Base-by-base conservation (phyloP, 2,329 filamentous ascomycete species). In the Trichoderma citrinoviride region DNA sequence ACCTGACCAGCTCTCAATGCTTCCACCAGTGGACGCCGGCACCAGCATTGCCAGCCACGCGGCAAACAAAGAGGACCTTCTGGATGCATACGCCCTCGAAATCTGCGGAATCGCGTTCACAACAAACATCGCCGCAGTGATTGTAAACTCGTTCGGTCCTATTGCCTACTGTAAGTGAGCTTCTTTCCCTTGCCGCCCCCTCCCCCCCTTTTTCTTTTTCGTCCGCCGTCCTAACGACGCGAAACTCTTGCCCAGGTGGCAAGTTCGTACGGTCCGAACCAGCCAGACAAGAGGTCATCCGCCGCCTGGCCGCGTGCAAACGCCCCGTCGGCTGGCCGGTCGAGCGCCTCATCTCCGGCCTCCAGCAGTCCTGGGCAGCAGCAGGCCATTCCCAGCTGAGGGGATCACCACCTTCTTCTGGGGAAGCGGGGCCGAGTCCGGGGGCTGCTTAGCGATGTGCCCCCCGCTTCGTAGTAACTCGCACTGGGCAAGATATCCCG, bases 61-160 rank as follows among this genome's bases (percentile, higher is more conserved):
- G 15, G 12, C 65, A 12, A 40, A 43, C 27, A 23, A 69, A 56
- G 68, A 70, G 6, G 69, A 74, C 1, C 61, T 78, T 1, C 68
- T 80, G 1, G 75, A 79, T 12, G 57, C 64, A 0, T 71, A 76
- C 15, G 78, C 79, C 0, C 67, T 75, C 0, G 73, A 78, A 2
- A 73, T 82, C 2, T 82, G 79, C 61, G 79, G 79, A 1, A 73
- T 81, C 14, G 77, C 80, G 0, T 80, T 82, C 53, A 80, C 80
- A 0, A 73, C 77, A n/a, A 77, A 77, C 6, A 77, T 73, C 5
- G 72, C 77, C 0, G 69, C 80, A 0, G 79, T 82, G 2, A 71
- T 81, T 5, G 78, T 83, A 4, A 83, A 83, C 65, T 74, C 79
- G 3, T 83, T 83, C 67, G 81, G 81, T 0, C 80, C 81, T 15